Evolutionary conservation across 225 moss, liverwort and hornwort genomes (phyloP).

Genomic region (Straminergon stramineum): DNA sequence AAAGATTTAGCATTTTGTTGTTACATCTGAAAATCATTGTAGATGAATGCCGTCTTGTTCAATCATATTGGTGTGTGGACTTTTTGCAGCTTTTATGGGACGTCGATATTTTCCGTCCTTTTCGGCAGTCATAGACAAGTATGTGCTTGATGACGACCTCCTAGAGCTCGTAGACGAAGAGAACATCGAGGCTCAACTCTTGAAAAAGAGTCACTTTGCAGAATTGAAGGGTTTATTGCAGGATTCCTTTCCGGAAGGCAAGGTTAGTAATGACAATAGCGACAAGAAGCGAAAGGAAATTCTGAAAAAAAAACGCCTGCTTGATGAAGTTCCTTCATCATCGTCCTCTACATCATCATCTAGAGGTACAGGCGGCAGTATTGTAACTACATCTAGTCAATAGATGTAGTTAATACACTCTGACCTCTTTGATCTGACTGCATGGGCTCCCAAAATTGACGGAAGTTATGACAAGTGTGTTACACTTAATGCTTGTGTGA

Average conservation of each 20-base stretch:
- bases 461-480: neutral
- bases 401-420: neutral
- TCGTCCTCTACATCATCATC: constrained; percentile 41
- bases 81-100: constrained; percentile 52
- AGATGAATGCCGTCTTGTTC: neutral
- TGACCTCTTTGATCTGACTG: neutral
- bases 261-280: constrained; percentile 8
- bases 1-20: neutral
- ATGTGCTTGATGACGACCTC: constrained; percentile 68
- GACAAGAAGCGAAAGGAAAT: constrained; percentile 25
- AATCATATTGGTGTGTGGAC: neutral
- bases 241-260: constrained; percentile 42
- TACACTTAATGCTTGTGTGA: neutral
- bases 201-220: constrained; percentile 53
- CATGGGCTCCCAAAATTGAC: neutral
- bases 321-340: neutral
- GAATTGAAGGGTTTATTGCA: constrained; percentile 71
- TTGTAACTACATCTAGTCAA: constrained; percentile 13
- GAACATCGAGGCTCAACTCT: constrained; percentile 35
- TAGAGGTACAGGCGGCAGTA: constrained; percentile 18
- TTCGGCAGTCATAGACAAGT: constrained; percentile 62
- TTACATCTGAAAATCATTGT: neutral
- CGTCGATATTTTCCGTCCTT: constrained; percentile 67
- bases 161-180: constrained; percentile 21
- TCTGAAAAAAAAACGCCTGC: neutral